phyloP scores from a whole-genome alignment of 1,139 yeast genomes.

The Eremothecium gossypii region DNA sequence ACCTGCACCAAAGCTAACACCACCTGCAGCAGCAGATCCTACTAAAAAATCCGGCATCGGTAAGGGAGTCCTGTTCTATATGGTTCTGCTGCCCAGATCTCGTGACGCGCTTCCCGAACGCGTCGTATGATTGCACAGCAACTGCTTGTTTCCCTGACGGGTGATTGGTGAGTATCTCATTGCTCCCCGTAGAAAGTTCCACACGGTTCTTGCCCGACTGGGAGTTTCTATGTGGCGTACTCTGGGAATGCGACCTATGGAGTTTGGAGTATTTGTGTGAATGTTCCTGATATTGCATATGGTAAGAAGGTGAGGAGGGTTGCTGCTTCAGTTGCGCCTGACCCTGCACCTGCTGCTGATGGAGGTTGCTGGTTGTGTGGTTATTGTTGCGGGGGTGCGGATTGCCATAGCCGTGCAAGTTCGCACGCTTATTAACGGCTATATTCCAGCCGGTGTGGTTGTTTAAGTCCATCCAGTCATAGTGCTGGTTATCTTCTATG shows the following conservation, averaged over 20 bases:
- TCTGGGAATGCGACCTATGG: constrained; percentile 8
- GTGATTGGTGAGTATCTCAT: constrained; percentile 6
- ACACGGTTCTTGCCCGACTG: constrained; percentile 9
- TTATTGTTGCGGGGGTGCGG: constrained; percentile 21
- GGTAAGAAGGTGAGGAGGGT: not conserved
- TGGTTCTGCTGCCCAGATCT: constrained; percentile 5
- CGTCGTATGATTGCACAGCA: constrained; percentile 12
- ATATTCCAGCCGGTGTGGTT: constrained; percentile 92
- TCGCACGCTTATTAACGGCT: constrained; percentile 72
- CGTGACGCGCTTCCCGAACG: constrained; percentile 15
- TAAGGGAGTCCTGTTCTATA: constrained; percentile 10
- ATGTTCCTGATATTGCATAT: constrained; percentile 8
- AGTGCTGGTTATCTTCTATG: constrained; percentile 72
- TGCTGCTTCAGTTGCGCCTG: constrained; percentile 9
- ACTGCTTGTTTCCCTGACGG: constrained; percentile 8
- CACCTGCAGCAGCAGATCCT: constrained; percentile 8
- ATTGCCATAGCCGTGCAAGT: constrained; percentile 68
- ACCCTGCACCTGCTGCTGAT: constrained; percentile 9
- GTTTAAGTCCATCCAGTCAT: constrained; percentile 91
- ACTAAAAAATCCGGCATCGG: constrained; percentile 9
- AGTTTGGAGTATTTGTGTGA: constrained; percentile 7
- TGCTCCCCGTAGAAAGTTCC: constrained; percentile 4
- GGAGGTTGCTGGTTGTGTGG: constrained; percentile 5
- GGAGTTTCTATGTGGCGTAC: constrained; percentile 10
- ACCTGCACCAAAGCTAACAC: constrained; percentile 3